A percentile compares a stretch with the other conserved stretches of the same genome.
Conservation (phyloP, 192 early-diverging fungal genomes). For the Coemansia furcata region DNA sequence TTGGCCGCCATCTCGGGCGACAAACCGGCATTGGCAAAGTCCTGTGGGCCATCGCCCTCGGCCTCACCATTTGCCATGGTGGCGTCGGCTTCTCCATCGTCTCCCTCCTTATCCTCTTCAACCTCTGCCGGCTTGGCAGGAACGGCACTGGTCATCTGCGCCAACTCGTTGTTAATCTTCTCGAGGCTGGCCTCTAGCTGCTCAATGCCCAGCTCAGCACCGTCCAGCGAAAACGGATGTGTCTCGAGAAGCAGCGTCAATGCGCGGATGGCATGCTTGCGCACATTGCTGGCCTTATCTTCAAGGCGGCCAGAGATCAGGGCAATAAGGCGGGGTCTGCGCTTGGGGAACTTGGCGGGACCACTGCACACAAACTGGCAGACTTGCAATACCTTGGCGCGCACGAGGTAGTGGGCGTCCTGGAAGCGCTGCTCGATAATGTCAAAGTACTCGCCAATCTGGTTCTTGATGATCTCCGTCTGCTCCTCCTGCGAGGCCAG, state of each 20-base stretch:
- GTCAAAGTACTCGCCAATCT: slow-evolving; percentile 86
- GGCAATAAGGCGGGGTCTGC: slow-evolving; percentile 65
- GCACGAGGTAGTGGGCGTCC: slow-evolving; percentile 82
- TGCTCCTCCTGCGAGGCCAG: slow-evolving; percentile 70
- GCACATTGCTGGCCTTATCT: slow-evolving; percentile 87
- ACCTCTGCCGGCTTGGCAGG: slow-evolving; percentile 24
- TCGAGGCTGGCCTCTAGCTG: slow-evolving; percentile 67
- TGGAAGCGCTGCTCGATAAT: slow-evolving; percentile 88
- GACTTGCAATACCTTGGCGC: slow-evolving; percentile 87
- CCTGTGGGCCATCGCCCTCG: slow-evolving; percentile 40
- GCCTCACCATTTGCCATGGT: slow-evolving; percentile 8
- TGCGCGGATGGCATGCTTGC: slow-evolving; percentile 87
- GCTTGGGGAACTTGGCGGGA: slow-evolving; percentile 69
- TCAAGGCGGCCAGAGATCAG: slow-evolving; percentile 76
- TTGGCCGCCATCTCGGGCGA: slow-evolving; percentile 56
- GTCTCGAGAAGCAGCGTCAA: slow-evolving; percentile 78
- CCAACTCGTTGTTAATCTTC: slow-evolving; percentile 68
- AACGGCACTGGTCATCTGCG: slow-evolving; percentile 51
- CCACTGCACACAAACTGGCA: slow-evolving; percentile 78
- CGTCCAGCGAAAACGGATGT: slow-evolving; percentile 87
- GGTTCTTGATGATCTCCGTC: slow-evolving; percentile 62
- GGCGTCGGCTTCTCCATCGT: slow-evolving; percentile 23
- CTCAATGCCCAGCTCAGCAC: slow-evolving; percentile 70
- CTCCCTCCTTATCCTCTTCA: slow-evolving; percentile 33
- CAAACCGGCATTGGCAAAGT: slow-evolving; percentile 34